These are phyloP conservation scores for Aspergillus nanangensis DNA, from an alignment of 495 filamentous ascomycete genomes.

Conservation along the genomic window DNA sequence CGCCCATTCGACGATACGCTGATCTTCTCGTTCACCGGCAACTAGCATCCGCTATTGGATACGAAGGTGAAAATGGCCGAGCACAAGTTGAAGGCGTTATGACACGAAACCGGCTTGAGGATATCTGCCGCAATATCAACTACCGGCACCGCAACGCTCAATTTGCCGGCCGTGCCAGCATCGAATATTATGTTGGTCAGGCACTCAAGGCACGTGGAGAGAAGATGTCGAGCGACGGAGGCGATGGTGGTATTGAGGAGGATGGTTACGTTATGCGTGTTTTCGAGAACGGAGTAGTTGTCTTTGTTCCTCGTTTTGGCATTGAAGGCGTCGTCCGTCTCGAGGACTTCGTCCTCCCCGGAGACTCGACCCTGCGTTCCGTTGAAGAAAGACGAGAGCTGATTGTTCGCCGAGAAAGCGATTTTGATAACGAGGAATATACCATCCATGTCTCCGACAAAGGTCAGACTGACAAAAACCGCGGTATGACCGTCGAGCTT, in stretches of 20 bases:
- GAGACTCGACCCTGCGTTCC: constrained; percentile 44
- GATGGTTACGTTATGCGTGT: constrained; percentile 96
- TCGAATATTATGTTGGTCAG: constrained; percentile 97
- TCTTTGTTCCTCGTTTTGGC: constrained; percentile 91
- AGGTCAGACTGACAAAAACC: constrained; percentile 43
- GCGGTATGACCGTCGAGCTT: constrained; percentile 62
- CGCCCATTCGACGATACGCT: constrained; percentile 92
- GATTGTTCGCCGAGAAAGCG: constrained; percentile 51
- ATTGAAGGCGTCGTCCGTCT: constrained; percentile 88
- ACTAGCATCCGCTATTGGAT: constrained; percentile 89
- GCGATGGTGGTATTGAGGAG: constrained; percentile 56
- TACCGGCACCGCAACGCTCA: constrained; percentile 95
- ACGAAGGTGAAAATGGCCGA: constrained; percentile 58
- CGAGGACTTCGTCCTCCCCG: constrained; percentile 71
- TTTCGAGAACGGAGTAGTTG: constrained; percentile 94
- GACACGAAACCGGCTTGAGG: constrained; percentile 74
- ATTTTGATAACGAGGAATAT: constrained; percentile 82
- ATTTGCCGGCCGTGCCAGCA: constrained; percentile 84
- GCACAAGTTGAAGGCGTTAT: constrained; percentile 69
- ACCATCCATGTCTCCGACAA: constrained; percentile 53
- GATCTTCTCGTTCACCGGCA: constrained; percentile 92
- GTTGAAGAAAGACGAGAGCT: constrained; percentile 36
- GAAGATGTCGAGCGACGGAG: constrained; percentile 34
- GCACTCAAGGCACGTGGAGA: constrained; percentile 78
- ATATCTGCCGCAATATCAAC: constrained; percentile 97